Evolutionary conservation across 169 alveolate genomes (phyloP), one percentile per base, ranked within the genome.

Genomic region (Plasmodium gaboni): DNA sequence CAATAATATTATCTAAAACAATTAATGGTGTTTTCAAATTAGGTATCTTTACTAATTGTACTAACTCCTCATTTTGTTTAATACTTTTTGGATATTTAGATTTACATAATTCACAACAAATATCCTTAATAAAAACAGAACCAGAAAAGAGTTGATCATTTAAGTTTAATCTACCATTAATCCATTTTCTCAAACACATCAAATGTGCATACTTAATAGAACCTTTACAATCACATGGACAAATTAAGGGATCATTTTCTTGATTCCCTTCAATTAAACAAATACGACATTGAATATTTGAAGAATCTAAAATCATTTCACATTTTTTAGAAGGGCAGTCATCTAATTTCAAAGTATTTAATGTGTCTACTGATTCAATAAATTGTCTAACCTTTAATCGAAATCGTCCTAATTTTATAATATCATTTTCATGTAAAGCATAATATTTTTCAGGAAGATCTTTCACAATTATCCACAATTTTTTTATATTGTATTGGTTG

Each of bases 181-280:
- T 94, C 99, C 99, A 98, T 70, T 95, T 96, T 57, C 98, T 93
- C 60, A 98, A 93, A 92, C 99, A 98, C 55, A 96, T 96, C 38
- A 97, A 89, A 93, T 98, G 99, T 19, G 98, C 98, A 87, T 93
- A 96, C 80, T 96, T 96, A 88, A 97, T 96, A 19, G 99, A 94
- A 1, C 99, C 99, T 42, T 96, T 91, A 93, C 99, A 97, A 51
- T 95, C 96, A 91, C 99, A 97, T 6, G 99, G 98, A 28, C 97
- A 93, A 2, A 97, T 93, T 24, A 97, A 73, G 28, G 97, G 97
- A 67, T 97, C 97, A 51, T 95, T 96, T 74, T 93, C 97, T 44
- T 90, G 93, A 57, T 94, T 89, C 8, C 98, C 98, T 76, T 97
- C 99, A 55, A 96, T 92, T 68, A 97, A 92, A 89, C 99, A 97